These are phyloP conservation scores for Chalciporus sphaerocephalus DNA, from an alignment of 768 basidiomycete species.

Conservation along the genomic window DNA sequence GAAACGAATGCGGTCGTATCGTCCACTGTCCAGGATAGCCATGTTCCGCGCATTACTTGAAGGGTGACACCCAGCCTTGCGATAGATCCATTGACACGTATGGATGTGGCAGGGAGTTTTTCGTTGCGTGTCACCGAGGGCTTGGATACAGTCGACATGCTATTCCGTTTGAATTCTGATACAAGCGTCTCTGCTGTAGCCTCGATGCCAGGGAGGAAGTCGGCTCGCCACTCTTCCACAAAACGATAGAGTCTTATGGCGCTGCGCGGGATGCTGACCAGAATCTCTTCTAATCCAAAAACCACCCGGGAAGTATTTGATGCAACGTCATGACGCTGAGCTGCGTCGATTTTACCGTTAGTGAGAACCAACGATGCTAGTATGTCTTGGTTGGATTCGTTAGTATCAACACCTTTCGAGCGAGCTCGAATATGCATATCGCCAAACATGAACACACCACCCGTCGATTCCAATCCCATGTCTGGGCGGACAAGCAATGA, in stretches of 20 bases:
- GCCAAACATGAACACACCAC: constrained; percentile 46
- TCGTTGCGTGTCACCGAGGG: constrained; percentile 23
- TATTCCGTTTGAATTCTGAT: constrained; percentile 52
- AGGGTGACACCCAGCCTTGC: constrained; percentile 54
- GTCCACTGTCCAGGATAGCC: constrained; percentile 71
- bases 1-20: constrained; percentile 46
- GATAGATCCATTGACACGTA: constrained; percentile 54
- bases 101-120: constrained; percentile 13
- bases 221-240: constrained; percentile 75
- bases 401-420: constrained; percentile 40
- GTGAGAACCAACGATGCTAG: constrained; percentile 57
- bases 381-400: constrained; percentile 45
- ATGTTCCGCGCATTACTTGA: constrained; percentile 85
- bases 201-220: constrained; percentile 74
- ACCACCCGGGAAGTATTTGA: constrained; percentile 40
- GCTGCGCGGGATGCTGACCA: constrained; percentile 70
- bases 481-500: constrained; percentile 14
- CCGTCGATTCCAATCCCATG: constrained; percentile 39
- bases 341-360: constrained; percentile 42
- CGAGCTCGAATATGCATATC: constrained; percentile 56
- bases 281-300: constrained; percentile 42
- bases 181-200: constrained; percentile 60
- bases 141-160: constrained; percentile 31
- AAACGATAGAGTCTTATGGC: constrained; percentile 76
- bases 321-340: constrained; percentile 44